Base-by-base conservation (phyloP, 164 flowering plant species). In the Aristolochia contorta region DNA sequence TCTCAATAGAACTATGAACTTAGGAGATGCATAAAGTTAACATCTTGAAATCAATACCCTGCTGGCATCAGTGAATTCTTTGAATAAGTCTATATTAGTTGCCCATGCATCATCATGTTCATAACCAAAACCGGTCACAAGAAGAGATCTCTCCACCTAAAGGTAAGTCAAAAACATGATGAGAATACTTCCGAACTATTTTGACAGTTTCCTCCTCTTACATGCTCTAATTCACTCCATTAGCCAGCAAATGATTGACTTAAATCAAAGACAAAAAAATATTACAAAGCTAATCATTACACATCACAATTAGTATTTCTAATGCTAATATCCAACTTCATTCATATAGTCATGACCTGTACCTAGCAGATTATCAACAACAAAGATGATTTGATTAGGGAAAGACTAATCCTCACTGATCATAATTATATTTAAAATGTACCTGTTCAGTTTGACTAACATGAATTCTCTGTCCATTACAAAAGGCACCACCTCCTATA, bases 61-160 rank as follows among this genome's bases (percentile, higher is more conserved):
- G 84, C 98, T 89, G 64, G 85, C 61, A 60, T 92, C 96, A 57
- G 98, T 92, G 65, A 87, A 89, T 49, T 92, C 82, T 74, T 84
- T 92, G 77, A 92, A 92, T 58, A 92, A 74, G 14, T 85, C 79
- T 15, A 92, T 80, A 73, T 89, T 92, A 53, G 96, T 87, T 12
- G 83, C 69, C 96, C 98, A 92, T 65, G 98, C 79, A 72, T 89
- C 91, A 79, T 92, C 96, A 76, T 92, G 98, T 53, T 89, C 96
- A 76, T 92, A 89, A 43, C 98, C 96, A 75, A 92, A 92, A 10
- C 98, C 98, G 57, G 98, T 92, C 33, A 87, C 90, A n/a, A 89
- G 79, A 73, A 92, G 91, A 55, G 98, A 84, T 70, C 61, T 82
- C 72, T 86, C 98, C 67, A 92, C 91, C 98, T 89, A 63, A 47